Evolutionary conservation across 805 yeast species (phyloP).

Genomic region (Candida sonorensis): DNA sequence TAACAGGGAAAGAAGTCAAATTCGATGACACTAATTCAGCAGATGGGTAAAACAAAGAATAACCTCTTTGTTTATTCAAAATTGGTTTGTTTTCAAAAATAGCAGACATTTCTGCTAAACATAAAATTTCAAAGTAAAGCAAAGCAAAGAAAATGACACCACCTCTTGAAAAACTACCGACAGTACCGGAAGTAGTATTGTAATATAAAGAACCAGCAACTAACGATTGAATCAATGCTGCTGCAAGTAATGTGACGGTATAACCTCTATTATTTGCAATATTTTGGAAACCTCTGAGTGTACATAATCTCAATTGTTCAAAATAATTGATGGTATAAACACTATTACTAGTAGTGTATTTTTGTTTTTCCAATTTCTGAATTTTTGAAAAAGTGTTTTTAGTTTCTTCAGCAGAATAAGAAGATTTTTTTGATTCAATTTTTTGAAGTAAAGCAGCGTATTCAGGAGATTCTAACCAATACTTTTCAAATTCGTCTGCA

Average conservation of each 20-base stretch:
- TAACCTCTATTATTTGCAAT: conserved; percentile 43
- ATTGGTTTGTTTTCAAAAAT: conserved; percentile 47
- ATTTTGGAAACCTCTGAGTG: conserved; percentile 48
- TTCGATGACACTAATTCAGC: conserved; percentile 53
- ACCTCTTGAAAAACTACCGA: conserved; percentile 45
- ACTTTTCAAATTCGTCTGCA: conserved; percentile 30
- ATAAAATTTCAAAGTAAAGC: conserved; percentile 53
- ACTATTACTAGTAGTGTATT: conserved; percentile 32
- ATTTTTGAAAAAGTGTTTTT: conserved; percentile 22
- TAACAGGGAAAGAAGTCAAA: conserved; percentile 43
- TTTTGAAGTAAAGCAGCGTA: conserved; percentile 23
- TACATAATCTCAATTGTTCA: conserved; percentile 45
- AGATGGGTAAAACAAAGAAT: conserved; percentile 49
- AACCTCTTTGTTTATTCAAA: conserved; percentile 49
- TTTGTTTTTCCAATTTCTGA: conserved; percentile 46
- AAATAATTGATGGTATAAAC: conserved; percentile 34
- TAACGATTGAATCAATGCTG: conserved; percentile 45
- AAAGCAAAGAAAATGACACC: conserved; percentile 61
- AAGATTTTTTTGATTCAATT: conserved; percentile 26
- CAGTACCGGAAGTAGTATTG: conserved; percentile 34
- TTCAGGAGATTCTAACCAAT: conserved; percentile 30
- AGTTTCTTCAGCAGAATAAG: conserved; percentile 6
- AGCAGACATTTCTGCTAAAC: conserved; percentile 48
- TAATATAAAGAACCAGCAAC: conserved; percentile 50
- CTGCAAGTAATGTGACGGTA: conserved; percentile 33